Base-by-base conservation (phyloP, 2,329 filamentous ascomycete species). In the Colletotrichum australisinense region DNA sequence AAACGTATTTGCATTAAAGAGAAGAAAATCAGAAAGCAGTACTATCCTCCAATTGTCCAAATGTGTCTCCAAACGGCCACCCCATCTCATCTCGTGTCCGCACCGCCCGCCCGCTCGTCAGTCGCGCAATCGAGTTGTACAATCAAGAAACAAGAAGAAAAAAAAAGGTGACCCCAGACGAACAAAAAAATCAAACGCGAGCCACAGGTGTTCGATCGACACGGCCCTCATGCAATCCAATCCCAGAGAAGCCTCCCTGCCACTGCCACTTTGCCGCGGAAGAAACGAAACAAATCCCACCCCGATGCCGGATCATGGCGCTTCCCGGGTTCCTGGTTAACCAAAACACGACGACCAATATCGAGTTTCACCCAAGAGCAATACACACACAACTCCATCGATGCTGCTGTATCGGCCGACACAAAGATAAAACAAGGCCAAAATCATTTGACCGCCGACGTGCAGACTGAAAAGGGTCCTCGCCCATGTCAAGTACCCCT, bases 351-450 rank as follows among this genome's bases (percentile, higher is more conserved):
- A 57, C 35, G n/a, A 30, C 35, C 14, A 49, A 57, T 46, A 63
- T 62, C 63, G 57, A 49, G 49, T 62, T 32, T 32, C 46, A 52
- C 42, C 46, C 57, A 38, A 49, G 30, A 49, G 46, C 24, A 52
- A 62, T 42, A 59, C 6, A 53, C 38, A 63, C 30, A 63, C 38
- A 63, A 63, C 58, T 63, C 64, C 69, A 38, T 68, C 32, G 38
- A 72, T 72, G 65, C 35, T 69, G 64, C 58, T 19, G 38, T 72
- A n/a, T 53, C 38, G 57, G 64, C 38, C 57, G 52, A 72, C 52
- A 63, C 64, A 52, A 63, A 62, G 62, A 70, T 56, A 67, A 63
- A 72, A 63, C 64, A 69, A 63, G 69, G 57, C 58, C 69, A 58
- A 32, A 63, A 52, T 55, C 11, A 49, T 38, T 53, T 68, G 63